A percentile compares a stretch with the other conserved stretches of the same genome.
phyloP scores from a whole-genome alignment of 2,329 filamentous ascomycete species.

The Colletotrichum siamense region DNA sequence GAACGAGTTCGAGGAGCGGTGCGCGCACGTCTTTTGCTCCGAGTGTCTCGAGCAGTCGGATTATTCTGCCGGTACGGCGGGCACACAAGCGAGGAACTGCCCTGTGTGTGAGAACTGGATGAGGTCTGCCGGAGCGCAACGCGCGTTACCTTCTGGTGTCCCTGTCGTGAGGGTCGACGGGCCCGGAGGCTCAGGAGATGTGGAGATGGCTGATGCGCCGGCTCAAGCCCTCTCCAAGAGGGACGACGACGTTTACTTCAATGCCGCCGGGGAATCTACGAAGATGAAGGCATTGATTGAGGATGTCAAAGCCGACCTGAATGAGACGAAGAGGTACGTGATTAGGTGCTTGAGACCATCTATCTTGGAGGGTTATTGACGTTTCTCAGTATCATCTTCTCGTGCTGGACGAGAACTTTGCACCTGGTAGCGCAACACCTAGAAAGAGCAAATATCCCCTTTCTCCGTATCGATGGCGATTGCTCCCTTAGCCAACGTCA shows the following conservation, averaged over 20 bases:
- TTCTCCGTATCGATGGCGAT: constrained; percentile 50
- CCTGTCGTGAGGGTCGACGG: neutral
- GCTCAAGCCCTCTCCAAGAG: neutral
- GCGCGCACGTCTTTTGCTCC: constrained; percentile 35
- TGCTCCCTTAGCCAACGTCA: constrained; percentile 40
- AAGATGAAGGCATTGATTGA: constrained; percentile 37
- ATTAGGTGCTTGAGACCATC: neutral
- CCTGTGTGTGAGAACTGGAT: constrained; percentile 26
- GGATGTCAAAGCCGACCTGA: constrained; percentile 31
- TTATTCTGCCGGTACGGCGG: neutral
- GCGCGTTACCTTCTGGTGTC: neutral
- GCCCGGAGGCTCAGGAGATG: neutral
- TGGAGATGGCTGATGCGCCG: neutral
- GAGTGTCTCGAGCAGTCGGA: constrained; percentile 31
- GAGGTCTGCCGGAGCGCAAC: neutral
- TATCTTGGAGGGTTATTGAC: neutral
- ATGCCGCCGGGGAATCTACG: constrained; percentile 30
- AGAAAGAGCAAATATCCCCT: constrained; percentile 27
- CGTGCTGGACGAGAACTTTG: constrained; percentile 49
- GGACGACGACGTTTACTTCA: constrained; percentile 31
- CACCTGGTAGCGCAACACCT: constrained; percentile 40
- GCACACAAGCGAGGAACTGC: constrained; percentile 19
- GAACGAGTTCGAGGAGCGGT: constrained; percentile 27
- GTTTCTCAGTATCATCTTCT: constrained; percentile 47
- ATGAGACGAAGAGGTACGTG: constrained; percentile 29